These are phyloP conservation scores for Oryza rufipogon DNA, from an alignment of 176 grass and related monocot genomes.

Conservation along the genomic window DNA sequence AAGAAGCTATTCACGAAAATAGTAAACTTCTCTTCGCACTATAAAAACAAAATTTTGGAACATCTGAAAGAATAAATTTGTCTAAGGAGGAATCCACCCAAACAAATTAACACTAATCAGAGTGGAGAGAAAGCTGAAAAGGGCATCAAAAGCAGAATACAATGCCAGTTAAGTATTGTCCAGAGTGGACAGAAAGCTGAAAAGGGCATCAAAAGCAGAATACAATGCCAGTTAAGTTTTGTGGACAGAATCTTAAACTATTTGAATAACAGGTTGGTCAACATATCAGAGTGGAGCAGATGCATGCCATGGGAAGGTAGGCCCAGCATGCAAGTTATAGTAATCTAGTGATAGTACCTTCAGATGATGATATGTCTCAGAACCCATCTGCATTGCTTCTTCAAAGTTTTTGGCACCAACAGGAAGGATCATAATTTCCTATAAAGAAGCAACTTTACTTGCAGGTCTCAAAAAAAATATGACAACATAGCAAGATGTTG, in stretches of 20 bases:
- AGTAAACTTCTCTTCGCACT: not conserved
- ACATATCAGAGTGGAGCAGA: constrained; percentile 17
- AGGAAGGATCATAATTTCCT: constrained; percentile 99
- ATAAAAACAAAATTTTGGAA: not conserved
- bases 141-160: not conserved
- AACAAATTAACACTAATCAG: not conserved
- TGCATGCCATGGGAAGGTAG: not conserved
- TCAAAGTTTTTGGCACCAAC: constrained; percentile 82
- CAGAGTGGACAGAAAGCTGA: not conserved
- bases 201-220: constrained; percentile 7
- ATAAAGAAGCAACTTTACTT: constrained; percentile 42
- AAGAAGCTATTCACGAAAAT: constrained; percentile 20
- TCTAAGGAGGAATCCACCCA: constrained; percentile 7
- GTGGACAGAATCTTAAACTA: not conserved
- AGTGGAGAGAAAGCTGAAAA: not conserved
- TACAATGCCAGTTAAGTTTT: not conserved
- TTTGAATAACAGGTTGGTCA: not conserved
- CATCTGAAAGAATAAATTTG: not conserved
- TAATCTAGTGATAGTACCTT: constrained; percentile 60
- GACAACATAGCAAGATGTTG: not conserved
- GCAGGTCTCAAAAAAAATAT: not conserved
- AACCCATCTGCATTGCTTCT: constrained; percentile 97
- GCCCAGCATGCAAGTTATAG: not conserved
- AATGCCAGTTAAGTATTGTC: not conserved
- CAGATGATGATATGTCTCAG: constrained; percentile 93